Evolutionary conservation across 108 stramenopile species (phyloP).

Genomic region (Cyclotella sp.): DNA sequence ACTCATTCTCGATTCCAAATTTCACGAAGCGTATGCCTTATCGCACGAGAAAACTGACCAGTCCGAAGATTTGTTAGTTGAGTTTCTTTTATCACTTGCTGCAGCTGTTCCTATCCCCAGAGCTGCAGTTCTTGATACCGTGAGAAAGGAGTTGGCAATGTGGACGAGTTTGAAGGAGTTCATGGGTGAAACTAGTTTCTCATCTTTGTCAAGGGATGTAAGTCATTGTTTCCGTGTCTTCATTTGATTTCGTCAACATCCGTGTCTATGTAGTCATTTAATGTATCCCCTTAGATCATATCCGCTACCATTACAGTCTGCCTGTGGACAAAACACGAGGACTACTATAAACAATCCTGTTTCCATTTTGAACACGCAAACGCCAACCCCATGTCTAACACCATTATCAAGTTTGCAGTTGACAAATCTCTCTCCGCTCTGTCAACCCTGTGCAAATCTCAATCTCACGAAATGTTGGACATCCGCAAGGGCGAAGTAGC

Average conservation of each 20-base stretch:
- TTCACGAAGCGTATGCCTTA: conserved; percentile 30
- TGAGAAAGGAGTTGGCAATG: conserved; percentile 59
- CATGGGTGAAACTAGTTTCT: conserved; percentile 22
- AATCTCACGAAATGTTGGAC: not conserved
- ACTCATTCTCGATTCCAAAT: conserved; percentile 33
- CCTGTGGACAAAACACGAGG: conserved; percentile 75
- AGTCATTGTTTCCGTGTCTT: not conserved
- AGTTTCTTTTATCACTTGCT: conserved; percentile 59
- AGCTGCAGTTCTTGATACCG: conserved; percentile 49
- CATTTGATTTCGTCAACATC: not conserved
- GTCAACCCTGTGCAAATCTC: conserved; percentile 51
- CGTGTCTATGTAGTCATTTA: not conserved
- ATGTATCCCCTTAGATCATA: conserved; percentile 28
- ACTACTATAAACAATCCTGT: conserved; percentile 63
- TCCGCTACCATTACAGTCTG: conserved; percentile 67
- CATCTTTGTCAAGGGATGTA: conserved; percentile 34
- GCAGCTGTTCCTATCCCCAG: conserved; percentile 76
- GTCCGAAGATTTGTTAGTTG: conserved; percentile 21
- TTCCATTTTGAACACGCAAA: conserved; percentile 62
- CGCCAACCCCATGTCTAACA: conserved; percentile 71
- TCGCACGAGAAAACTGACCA: conserved; percentile 12
- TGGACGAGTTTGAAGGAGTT: conserved; percentile 2
- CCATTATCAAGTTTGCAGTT: conserved; percentile 59
- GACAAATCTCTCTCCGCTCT: conserved; percentile 2
- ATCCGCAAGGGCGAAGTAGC: conserved; percentile 45